These are phyloP conservation scores for Fraxinus greggii DNA, from an alignment of 305 asterid genomes.

Conservation along the genomic window DNA sequence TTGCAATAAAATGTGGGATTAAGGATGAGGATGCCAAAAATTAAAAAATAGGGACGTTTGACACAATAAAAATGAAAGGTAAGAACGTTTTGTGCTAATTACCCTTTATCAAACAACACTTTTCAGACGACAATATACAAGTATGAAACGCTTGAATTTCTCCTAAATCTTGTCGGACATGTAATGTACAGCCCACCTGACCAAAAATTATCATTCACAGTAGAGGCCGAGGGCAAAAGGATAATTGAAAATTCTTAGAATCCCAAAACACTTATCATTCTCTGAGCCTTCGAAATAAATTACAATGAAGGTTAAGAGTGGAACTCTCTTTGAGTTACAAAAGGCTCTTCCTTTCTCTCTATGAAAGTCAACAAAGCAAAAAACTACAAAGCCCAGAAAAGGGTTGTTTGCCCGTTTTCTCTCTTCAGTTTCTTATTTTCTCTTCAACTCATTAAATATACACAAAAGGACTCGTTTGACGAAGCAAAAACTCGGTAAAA, in stretches of 20 bases:
- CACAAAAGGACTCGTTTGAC: slow-evolving; percentile 24
- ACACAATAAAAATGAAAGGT: too few relatives aligned
- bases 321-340: slow-evolving; percentile 13
- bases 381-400: slow-evolving; percentile 26
- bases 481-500: slow-evolving; percentile 20
- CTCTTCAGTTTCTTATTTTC: slow-evolving; percentile 30
- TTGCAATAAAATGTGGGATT: too few relatives aligned
- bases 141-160: not conserved
- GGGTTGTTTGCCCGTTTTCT: slow-evolving; percentile 23
- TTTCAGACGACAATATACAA: not conserved
- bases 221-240: not conserved
- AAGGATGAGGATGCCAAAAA: too few relatives aligned
- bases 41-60: too few relatives aligned
- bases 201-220: not conserved
- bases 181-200: not conserved
- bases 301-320: slow-evolving; percentile 34
- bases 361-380: slow-evolving; percentile 17
- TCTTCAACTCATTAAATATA: slow-evolving; percentile 38
- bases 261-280: slow-evolving; percentile 19
- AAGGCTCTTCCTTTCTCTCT: slow-evolving; percentile 16
- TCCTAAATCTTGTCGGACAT: not conserved
- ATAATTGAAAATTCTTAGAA: not conserved
- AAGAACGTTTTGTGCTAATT: too few relatives aligned
- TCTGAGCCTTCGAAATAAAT: slow-evolving; percentile 30
- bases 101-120: too few relatives aligned